These are phyloP conservation scores for Cyanodermella asteris DNA, from an alignment of 2,329 filamentous ascomycete genomes.

Conservation along the genomic window DNA sequence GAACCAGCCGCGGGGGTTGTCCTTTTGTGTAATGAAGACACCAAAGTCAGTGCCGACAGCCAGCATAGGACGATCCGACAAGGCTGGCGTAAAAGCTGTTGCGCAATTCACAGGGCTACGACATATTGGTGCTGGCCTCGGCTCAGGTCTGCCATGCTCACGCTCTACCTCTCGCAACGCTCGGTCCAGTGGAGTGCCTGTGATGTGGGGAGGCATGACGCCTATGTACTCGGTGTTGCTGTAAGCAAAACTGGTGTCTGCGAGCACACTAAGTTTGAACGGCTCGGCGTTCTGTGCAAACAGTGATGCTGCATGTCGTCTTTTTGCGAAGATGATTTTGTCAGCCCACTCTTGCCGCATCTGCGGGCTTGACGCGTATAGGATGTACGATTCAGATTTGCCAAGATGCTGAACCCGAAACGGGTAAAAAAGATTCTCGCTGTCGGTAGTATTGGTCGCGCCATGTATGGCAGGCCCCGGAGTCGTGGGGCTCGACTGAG, in stretches of 20 bases:
- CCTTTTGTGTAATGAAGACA: constrained; percentile 71
- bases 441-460: too few species aligned
- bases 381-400: constrained; percentile 63
- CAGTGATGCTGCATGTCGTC: constrained; percentile 68
- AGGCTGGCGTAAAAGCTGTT: constrained; percentile 62
- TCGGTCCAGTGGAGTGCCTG: constrained; percentile 75
- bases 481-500: constrained; percentile 45
- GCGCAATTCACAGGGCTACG: constrained; percentile 79
- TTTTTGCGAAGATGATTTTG: constrained; percentile 89
- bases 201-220: too few species aligned
- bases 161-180: constrained; percentile 77
- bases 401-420: constrained; percentile 93
- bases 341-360: constrained; percentile 74
- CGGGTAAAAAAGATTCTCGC: constrained; percentile 65
- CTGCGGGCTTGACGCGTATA: constrained; percentile 60
- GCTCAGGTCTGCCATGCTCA: constrained; percentile 43
- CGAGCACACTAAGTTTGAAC: constrained; percentile 76
- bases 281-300: constrained; percentile 89
- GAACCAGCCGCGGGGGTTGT: constrained; percentile 74
- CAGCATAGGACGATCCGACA: constrained; percentile 57
- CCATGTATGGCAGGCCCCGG: too few species aligned
- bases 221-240: constrained; percentile 39
- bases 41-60: constrained; percentile 91
- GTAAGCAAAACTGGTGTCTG: constrained; percentile 76
- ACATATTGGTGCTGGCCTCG: constrained; percentile 57